Evolutionary conservation across 192 early-diverging fungal species (phyloP).

Genomic region (Coemansia sp.): DNA sequence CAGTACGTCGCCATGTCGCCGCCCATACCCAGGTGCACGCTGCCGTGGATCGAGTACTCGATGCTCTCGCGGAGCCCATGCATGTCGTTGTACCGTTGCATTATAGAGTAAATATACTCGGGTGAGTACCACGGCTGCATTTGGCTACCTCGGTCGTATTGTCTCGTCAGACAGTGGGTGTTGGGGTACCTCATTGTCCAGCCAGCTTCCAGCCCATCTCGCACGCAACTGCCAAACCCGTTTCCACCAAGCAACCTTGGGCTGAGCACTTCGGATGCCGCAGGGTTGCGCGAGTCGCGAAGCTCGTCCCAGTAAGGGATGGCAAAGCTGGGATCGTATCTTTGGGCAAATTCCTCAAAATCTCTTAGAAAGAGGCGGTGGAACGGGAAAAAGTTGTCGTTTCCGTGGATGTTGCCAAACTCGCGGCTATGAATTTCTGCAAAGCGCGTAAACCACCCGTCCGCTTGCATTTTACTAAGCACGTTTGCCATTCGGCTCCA

Average conservation of each 20-base stretch:
- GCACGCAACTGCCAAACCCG: conserved; percentile 48
- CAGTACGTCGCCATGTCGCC: conserved; percentile 58
- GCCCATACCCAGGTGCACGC: conserved; percentile 55
- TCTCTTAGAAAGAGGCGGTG: conserved; percentile 58
- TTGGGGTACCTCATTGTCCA: conserved; percentile 48
- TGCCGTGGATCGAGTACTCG: conserved; percentile 54
- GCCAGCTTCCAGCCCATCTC: conserved; percentile 38
- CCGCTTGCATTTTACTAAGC: conserved; percentile 39
- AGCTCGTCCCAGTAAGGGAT: conserved; percentile 67
- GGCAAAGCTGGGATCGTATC: conserved; percentile 50
- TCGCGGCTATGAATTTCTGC: conserved; percentile 46
- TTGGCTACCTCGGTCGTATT: conserved; percentile 34
- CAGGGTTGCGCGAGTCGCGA: conserved; percentile 53
- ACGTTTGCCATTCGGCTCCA: conserved; percentile 42
- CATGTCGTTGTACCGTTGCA: conserved; percentile 51
- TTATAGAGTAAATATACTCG: conserved; percentile 49
- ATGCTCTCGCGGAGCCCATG: conserved; percentile 53
- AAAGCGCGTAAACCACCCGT: conserved; percentile 52
- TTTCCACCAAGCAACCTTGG: conserved; percentile 44
- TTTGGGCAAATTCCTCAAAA: conserved; percentile 58
- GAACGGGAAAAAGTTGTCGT: conserved; percentile 59
- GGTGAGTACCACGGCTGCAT: conserved; percentile 54
- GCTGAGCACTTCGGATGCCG: conserved; percentile 40
- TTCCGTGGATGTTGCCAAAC: conserved; percentile 56
- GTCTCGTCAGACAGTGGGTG: conserved; percentile 42